Conservation (phyloP, 352 stramenopile species). For the Phytophthora fragariaefolia region DNA sequence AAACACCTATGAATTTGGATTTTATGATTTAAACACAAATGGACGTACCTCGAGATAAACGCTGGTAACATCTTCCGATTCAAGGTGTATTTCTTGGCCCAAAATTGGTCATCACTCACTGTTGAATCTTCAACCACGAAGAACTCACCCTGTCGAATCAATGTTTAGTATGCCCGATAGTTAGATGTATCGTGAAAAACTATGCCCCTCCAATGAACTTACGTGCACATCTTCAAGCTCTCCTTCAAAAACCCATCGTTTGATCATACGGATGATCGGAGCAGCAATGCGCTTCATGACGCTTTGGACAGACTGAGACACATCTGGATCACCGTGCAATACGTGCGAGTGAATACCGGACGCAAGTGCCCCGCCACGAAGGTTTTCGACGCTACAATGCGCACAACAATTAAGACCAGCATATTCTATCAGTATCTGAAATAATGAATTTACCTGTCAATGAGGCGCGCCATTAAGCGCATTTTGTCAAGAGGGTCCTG, state of each 20-base stretch:
- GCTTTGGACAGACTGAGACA: slow-evolving; percentile 74
- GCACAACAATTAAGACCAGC: slow-evolving; percentile 4
- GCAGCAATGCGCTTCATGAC: slow-evolving; percentile 82
- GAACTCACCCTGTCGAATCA: slow-evolving; percentile 73
- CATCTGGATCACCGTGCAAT: slow-evolving; percentile 89
- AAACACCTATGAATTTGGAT: no score
- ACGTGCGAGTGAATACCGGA: slow-evolving; percentile 92
- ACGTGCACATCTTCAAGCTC: slow-evolving; percentile 88
- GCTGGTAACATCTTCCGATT: slow-evolving; percentile 86
- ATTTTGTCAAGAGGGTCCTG: slow-evolving; percentile 90
- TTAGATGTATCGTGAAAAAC: no score
- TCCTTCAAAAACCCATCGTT: slow-evolving; percentile 89
- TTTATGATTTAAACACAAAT: not conserved
- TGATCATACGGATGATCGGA: slow-evolving; percentile 90
- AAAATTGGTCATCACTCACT: slow-evolving; percentile 83
- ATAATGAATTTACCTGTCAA: slow-evolving; percentile 72
- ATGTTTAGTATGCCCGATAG: not conserved
- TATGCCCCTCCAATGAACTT: no score
- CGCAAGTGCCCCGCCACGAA: slow-evolving; percentile 88
- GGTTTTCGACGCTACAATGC: slow-evolving; percentile 68
- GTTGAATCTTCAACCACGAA: slow-evolving; percentile 83
- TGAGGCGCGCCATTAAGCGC: slow-evolving; percentile 89
- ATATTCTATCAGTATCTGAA: not conserved
- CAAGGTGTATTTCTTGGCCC: slow-evolving; percentile 87
- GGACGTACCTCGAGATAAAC: slow-evolving; percentile 84